Evolutionary conservation across 225 moss, liverwort and hornwort genomes (phyloP).

Genomic region (Marchantia paleacea): DNA sequence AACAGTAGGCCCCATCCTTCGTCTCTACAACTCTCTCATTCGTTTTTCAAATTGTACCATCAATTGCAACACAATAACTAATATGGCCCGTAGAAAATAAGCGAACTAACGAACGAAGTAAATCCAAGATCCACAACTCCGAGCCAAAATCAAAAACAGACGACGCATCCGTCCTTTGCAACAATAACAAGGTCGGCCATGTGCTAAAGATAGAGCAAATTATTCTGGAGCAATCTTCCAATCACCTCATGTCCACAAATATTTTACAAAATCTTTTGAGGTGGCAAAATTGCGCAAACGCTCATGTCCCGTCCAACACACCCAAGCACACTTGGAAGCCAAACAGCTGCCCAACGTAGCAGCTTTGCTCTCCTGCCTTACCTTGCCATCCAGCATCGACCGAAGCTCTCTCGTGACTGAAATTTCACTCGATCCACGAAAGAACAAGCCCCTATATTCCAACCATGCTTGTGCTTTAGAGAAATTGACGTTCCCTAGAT

Average conservation of each 20-base stretch:
- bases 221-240: not conserved
- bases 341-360: not conserved
- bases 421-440: no score
- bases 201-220: not conserved
- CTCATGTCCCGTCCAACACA: not conserved
- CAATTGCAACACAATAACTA: not conserved
- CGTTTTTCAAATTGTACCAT: slow-evolving; percentile 5
- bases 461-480: no score
- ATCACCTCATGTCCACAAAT: not conserved
- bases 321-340: not conserved
- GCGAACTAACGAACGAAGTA: not conserved
- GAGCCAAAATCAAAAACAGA: not conserved
- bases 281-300: not conserved
- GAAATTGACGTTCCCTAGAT: no score
- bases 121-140: not conserved
- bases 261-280: not conserved
- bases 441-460: no score
- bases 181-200: not conserved
- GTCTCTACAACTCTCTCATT: not conserved
- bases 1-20: slow-evolving; percentile 5
- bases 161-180: not conserved
- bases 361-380: not conserved
- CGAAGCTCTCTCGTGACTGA: no score
- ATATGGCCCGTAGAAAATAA: not conserved
- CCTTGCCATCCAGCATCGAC: not conserved